Evolutionary conservation across 345 rosid genomes (phyloP).

Genomic region (Linum trigynum): DNA sequence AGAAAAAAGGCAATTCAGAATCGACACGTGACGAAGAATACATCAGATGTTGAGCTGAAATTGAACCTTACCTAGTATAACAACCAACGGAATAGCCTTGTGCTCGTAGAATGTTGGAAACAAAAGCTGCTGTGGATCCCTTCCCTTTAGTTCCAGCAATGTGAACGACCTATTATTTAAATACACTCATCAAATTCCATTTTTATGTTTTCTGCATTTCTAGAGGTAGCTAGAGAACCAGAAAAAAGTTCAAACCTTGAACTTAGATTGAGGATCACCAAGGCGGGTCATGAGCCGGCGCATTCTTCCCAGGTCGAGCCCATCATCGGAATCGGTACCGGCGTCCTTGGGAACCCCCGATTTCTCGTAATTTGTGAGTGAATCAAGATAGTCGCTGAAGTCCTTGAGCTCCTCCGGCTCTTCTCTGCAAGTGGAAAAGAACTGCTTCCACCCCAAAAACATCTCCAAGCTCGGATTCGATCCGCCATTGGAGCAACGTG

Average conservation of each 20-base stretch:
- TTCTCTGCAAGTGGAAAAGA: conserved; percentile 22
- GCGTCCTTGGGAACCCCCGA: conserved; percentile 74
- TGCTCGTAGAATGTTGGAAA: conserved; percentile 60
- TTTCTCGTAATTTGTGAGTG: conserved; percentile 82
- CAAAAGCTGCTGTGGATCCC: conserved; percentile 86
- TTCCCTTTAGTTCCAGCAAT: conserved; percentile 95
- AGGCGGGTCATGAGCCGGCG: conserved; percentile 62
- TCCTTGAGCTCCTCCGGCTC: conserved; percentile 44
- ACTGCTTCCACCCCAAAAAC: neutral
- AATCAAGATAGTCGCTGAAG: conserved; percentile 53
- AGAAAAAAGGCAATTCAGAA: conserved; percentile 5
- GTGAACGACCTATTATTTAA: conserved; percentile 47
- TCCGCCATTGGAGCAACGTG: neutral
- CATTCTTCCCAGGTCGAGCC: conserved; percentile 81
- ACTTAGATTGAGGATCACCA: conserved; percentile 59
- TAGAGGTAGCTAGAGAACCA: neutral
- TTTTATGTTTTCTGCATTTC: neutral
- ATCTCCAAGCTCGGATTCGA: neutral
- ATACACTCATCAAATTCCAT: neutral
- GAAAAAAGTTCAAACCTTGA: conserved; percentile 44
- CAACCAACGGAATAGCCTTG: conserved; percentile 77
- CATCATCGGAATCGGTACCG: conserved; percentile 76
- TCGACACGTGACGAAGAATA: neutral
- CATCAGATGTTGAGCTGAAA: no score
- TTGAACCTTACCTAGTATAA: conserved; percentile 54